Evolutionary conservation across 768 basidiomycete species (phyloP), one percentile per base, ranked within the genome.

Genomic region (Naganishia friedmannii): DNA sequence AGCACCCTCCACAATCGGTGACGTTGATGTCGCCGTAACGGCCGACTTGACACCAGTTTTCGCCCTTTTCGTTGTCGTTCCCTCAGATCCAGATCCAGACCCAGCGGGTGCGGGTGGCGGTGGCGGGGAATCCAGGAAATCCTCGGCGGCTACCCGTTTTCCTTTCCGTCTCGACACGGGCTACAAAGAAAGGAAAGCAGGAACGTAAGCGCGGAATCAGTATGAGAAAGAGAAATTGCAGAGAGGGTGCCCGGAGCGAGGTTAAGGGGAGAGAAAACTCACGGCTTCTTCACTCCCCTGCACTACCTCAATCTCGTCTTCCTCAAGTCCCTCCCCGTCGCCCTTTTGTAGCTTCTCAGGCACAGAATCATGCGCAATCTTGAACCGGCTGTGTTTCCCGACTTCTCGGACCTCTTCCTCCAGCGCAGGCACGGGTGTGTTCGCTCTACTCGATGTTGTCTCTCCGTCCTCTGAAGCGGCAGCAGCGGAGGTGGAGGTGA

Each of bases 331-430:
- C 3, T 39, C n/a, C 37, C n/a, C 7, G 2, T 12, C 12, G 19
- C 12, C 42, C 7, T 10, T 17, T 42, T n/a, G 3, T 12, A 63
- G 60, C 15, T 63, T 63, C 26, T 63, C 60, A 5, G 39, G n/a
- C 23, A 23, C 10, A 3, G n/a, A 5, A 63, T 63, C 60, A 10
- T 45, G 60, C 23, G 60, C 60, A n/a, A 63, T 26, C 42, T 63
- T 69, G 57, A 69, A 69, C 68, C 68, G 57, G 46, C 46, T 69
- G 21, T 26, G 45, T 42, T 32, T 60, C 17, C 68, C 68, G 17
- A 69, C 57, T 45, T 69, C 29, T 4, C 13, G 29, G 28, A 21
- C 8, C 56, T 21, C 39, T 46, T 34, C 21, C 56, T 31, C 42
- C 53, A 32, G 42, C 26, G 12, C 29, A 6, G 42, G 28, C 10